These are phyloP conservation scores for Tylopilus sp. DNA, from an alignment of 1,284 basidiomycete species.

Conservation along the genomic window DNA sequence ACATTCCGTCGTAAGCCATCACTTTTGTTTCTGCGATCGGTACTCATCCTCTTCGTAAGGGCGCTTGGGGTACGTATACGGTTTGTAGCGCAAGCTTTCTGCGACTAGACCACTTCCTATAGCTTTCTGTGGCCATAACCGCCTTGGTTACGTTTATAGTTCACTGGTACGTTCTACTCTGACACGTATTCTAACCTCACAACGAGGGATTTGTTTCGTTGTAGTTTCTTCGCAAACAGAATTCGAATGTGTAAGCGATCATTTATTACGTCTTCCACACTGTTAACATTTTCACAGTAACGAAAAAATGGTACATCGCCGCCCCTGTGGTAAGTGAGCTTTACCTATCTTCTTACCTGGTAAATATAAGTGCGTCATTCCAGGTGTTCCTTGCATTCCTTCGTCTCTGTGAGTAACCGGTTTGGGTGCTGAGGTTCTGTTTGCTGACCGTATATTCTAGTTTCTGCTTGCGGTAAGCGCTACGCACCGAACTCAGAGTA, in stretches of 20 bases:
- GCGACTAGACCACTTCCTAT: neutral
- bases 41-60: slow-evolving; percentile 12
- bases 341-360: neutral
- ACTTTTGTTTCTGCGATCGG: accelerated
- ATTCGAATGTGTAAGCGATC: slow-evolving; percentile 29
- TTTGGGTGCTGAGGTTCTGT: neutral
- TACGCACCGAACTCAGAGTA: too few species aligned
- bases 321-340: slow-evolving; percentile 26
- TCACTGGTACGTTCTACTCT: slow-evolving; percentile 25
- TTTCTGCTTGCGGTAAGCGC: slow-evolving; percentile 30
- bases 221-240: slow-evolving; percentile 33
- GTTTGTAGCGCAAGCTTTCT: neutral
- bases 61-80: slow-evolving; percentile 24
- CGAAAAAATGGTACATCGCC: slow-evolving; percentile 33
- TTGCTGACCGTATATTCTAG: slow-evolving; percentile 13
- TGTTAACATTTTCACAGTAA: slow-evolving; percentile 22
- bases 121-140: slow-evolving; percentile 33
- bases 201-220: neutral
- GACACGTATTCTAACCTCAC: neutral
- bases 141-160: slow-evolving; percentile 32
- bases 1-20: slow-evolving; percentile 28
- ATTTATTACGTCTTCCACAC: neutral
- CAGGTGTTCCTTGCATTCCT: slow-evolving; percentile 32
- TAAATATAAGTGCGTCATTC: neutral
- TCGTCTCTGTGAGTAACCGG: slow-evolving; percentile 30